Conservation (phyloP, 208 protist species). For the Wallacemonas sp. region DNA sequence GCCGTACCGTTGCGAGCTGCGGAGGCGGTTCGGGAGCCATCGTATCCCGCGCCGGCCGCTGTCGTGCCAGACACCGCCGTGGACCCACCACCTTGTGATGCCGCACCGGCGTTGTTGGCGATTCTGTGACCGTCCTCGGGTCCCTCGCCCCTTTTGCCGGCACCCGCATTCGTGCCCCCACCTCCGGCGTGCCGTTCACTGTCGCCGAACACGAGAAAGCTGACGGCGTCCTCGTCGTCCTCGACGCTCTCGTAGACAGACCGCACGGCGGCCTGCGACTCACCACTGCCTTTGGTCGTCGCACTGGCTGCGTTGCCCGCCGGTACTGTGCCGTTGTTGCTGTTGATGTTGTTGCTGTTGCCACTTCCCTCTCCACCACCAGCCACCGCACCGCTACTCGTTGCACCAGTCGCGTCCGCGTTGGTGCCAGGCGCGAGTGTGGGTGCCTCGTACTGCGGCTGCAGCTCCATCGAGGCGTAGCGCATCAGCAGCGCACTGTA, state of each 20-base stretch:
- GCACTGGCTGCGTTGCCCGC: not conserved
- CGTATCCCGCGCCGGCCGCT: no score
- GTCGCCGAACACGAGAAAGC: not conserved
- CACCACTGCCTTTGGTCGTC: not conserved
- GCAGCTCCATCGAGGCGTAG: conserved; percentile 33
- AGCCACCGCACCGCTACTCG: not conserved
- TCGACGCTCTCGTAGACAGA: conserved; percentile 8
- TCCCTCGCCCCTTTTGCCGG: no score
- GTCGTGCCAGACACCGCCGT: no score
- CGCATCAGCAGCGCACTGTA: conserved; percentile 65
- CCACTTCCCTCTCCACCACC: not conserved
- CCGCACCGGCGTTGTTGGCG: no score
- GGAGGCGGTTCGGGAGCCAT: no score
- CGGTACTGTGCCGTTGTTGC: not conserved
- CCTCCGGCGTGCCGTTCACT: not conserved
- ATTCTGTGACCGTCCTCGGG: no score
- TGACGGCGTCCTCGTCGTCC: conserved; percentile 5
- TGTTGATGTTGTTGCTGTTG: conserved; percentile 3
- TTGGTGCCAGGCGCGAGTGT: conserved; percentile 10
- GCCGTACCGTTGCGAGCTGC: no score
- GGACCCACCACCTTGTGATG: no score
- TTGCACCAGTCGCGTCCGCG: conserved; percentile 11
- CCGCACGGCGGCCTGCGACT: not conserved
- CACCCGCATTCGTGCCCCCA: no score
- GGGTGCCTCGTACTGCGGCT: conserved; percentile 17